These are phyloP conservation scores for Agarophyton chilense DNA, from an alignment of 23 red algal species.

Conservation along the genomic window DNA sequence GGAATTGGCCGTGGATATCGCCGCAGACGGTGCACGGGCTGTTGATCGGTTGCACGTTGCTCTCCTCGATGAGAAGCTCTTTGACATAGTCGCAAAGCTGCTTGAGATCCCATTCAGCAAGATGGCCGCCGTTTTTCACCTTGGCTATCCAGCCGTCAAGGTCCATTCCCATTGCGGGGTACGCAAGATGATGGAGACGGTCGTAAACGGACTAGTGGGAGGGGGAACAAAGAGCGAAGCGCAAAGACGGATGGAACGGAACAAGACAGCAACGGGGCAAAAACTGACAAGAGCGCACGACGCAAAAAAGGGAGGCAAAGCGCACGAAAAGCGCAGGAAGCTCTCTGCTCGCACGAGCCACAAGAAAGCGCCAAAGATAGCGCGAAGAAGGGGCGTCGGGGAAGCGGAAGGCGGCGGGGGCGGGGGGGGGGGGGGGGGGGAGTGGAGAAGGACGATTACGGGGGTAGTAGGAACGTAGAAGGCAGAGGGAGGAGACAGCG, in stretches of 20 bases:
- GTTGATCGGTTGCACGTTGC: slow-evolving; percentile 94
- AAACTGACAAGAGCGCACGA: neutral
- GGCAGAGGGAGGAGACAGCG: neutral
- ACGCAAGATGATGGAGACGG: neutral
- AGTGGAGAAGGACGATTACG: neutral
- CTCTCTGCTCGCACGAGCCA: no score
- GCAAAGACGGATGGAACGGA: neutral
- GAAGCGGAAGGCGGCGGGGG: neutral
- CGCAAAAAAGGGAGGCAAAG: no score
- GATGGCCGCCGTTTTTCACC: slow-evolving; percentile 81
- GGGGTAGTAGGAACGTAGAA: neutral
- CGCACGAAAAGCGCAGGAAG: no score
- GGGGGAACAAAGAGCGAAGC: neutral
- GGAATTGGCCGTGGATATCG: slow-evolving; percentile 99
- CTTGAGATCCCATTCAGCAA: slow-evolving; percentile 96
- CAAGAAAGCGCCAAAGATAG: no score
- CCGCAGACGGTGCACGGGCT: slow-evolving; percentile 94
- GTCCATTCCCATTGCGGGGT: slow-evolving; percentile 83
- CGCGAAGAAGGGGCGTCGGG: neutral
- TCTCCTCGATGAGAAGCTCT: slow-evolving; percentile 99
- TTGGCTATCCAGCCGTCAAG: slow-evolving; percentile 92
- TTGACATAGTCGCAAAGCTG: slow-evolving; percentile 99
- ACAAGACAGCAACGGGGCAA: no score
- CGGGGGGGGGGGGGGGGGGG: neutral
- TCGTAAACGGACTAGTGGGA: neutral